Conservation (phyloP, 345 rosid species). For the Leavenworthia alabamica region DNA sequence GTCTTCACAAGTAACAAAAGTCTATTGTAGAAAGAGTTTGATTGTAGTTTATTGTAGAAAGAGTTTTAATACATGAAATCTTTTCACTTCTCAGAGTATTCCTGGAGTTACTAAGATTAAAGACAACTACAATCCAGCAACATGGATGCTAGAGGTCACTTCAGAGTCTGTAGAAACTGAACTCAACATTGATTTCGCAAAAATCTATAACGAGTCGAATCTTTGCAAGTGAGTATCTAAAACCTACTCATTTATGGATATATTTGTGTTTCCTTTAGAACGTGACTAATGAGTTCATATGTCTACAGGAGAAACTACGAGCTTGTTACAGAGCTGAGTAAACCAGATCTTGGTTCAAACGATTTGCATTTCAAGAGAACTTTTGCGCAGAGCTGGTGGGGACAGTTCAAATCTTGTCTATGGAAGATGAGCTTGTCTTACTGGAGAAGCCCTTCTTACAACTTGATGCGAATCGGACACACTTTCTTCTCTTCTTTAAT, state of each 20-base stretch:
- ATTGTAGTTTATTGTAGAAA: neutral
- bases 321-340: constrained; percentile 41
- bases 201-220: constrained; percentile 43
- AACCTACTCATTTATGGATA: neutral
- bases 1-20: neutral
- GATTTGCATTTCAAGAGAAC: constrained; percentile 52
- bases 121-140: constrained; percentile 69
- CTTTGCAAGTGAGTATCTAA: constrained; percentile 41
- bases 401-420: constrained; percentile 59
- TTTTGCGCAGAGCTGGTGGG: constrained; percentile 52
- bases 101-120: constrained; percentile 52
- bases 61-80: neutral
- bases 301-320: constrained; percentile 42
- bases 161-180: constrained; percentile 53
- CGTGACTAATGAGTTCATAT: neutral
- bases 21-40: neutral
- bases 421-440: constrained; percentile 79
- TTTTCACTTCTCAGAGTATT: constrained; percentile 35
- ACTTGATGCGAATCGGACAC: constrained; percentile 43
- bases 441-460: constrained; percentile 82
- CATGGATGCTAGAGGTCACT: constrained; percentile 76
- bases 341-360: constrained; percentile 40
- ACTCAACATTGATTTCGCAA: constrained; percentile 54
- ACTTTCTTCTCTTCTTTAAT: constrained; percentile 37
- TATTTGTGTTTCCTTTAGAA: neutral